Evolutionary conservation across 2,329 filamentous ascomycete species (phyloP), one percentile per base, ranked within the genome.

Genomic region (Microdochium nivale): DNA sequence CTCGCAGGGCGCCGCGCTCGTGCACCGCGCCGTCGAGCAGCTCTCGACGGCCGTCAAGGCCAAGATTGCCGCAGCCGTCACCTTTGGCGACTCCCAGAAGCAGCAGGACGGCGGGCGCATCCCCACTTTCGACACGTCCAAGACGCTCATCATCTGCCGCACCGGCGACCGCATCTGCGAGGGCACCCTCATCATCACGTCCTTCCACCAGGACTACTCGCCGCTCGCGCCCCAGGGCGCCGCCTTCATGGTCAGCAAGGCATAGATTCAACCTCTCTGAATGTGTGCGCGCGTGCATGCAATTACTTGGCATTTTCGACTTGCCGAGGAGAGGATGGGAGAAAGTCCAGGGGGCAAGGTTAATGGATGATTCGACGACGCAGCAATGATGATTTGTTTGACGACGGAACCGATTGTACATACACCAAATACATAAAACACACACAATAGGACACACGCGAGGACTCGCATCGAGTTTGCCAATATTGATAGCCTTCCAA

Each of bases 101-200:
- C 16, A 52, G 23, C 63, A 65, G 52, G 62, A 67, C 50, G 48
- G 53, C 14, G 64, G 58, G 13, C 52, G 53, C n/a, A 63, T 69
- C 37, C 64, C 63, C 25, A 60, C 57, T 44, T 67, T 62, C 51
- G 60, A 62, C 21, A 51, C 52, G 47, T 49, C 49, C 46, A 50
- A 63, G 50, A 59, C 62, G 1, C 52, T 73, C 61, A 71, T 74
- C 30, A 73, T 72, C 46, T 80, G 77, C 55, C 70, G 73, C 40
- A n/a, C 48, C 9, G 76, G 72, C 1, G 77, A 80, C 58, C 64
- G 71, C 13, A 75, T 81, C 10, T 80, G 77, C 52, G 51, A 59
- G 9, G 72, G 75, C 44, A 71, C 71, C 0, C 57, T 68, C 25
- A 62, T 68, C 52, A 62, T 69, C 11, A 56, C 70, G 35, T 63